A percentile compares a stretch with the other conserved stretches of the same genome.
These are phyloP conservation scores for Trichoderma semiorbis DNA, from an alignment of 2,329 filamentous ascomycete genomes.

Conservation along the genomic window DNA sequence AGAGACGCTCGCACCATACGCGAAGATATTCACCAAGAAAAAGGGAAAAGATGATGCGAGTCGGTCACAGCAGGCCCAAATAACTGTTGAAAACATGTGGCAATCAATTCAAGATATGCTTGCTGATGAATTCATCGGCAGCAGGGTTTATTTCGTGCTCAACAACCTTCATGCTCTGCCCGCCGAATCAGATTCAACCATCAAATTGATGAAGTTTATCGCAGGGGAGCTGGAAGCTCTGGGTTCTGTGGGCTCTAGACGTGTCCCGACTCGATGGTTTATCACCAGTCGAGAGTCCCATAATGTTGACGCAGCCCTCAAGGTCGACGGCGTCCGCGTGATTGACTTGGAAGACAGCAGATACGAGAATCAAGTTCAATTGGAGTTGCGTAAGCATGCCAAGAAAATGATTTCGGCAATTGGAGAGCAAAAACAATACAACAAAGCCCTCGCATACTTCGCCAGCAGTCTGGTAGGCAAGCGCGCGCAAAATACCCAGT, in stretches of 20 bases:
- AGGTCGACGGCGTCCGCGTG: conserved; percentile 29
- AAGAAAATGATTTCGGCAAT: conserved; percentile 34
- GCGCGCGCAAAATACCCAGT: conserved; percentile 41
- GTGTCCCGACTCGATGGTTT: conserved; percentile 34
- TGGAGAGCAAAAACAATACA: conserved; percentile 37
- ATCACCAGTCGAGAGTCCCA: conserved; percentile 37
- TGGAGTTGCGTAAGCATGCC: conserved; percentile 30
- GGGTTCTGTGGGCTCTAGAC: conserved; percentile 18
- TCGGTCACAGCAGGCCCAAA: conserved; percentile 24
- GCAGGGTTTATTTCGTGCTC: conserved; percentile 37
- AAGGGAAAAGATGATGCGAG: conserved; percentile 23
- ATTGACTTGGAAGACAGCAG: conserved; percentile 38
- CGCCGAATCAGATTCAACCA: conserved; percentile 30
- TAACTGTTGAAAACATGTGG: conserved; percentile 40
- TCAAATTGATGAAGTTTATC: conserved; percentile 35
- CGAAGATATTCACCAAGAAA: conserved; percentile 35
- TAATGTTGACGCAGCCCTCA: conserved; percentile 30
- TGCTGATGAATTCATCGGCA: conserved; percentile 30
- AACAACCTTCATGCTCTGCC: conserved; percentile 41
- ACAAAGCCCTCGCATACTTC: conserved; percentile 41
- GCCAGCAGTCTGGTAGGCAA: conserved; percentile 41
- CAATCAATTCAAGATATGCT: conserved; percentile 42
- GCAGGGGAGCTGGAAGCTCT: conserved; percentile 27
- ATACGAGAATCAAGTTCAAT: conserved; percentile 37
- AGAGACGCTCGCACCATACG: conserved; percentile 33